Conservation (phyloP, 768 basidiomycete genomes). For the Lactarius indigo region DNA sequence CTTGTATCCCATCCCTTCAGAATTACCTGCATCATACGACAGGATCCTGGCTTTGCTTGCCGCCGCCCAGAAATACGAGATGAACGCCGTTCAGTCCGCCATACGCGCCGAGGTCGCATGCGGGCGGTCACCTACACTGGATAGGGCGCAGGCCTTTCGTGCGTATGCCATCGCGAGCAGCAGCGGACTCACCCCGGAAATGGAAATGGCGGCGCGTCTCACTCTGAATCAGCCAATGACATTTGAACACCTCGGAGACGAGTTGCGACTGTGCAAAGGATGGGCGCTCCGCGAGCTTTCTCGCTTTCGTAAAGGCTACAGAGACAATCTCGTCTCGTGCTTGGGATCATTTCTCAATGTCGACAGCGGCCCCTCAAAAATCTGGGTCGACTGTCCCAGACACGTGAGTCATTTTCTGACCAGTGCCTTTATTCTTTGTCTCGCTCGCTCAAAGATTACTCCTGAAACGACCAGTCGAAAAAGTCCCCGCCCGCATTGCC, state of each 20-base stretch:
- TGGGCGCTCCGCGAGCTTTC: slow-evolving; percentile 1
- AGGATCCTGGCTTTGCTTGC: slow-evolving; percentile 15
- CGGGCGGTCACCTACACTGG: not conserved
- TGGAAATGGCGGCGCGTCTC: not conserved
- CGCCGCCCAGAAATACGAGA: slow-evolving; percentile 29
- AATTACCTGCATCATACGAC: slow-evolving; percentile 2
- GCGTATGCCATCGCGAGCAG: slow-evolving; percentile 22
- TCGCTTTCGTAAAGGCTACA: not conserved
- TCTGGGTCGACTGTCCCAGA: slow-evolving; percentile 1
- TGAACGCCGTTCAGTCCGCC: slow-evolving; percentile 15
- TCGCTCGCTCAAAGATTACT: not conserved
- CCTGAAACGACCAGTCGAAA: not conserved
- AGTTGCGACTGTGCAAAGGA: not conserved
- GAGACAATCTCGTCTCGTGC: slow-evolving; percentile 2
- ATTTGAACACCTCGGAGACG: not conserved
- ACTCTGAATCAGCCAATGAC: slow-evolving; percentile 14
- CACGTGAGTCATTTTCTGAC: not conserved
- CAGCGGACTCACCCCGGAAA: not conserved
- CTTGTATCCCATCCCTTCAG: slow-evolving; percentile 7
- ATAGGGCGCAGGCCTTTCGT: slow-evolving; percentile 12
- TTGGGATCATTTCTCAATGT: not conserved
- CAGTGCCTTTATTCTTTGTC: not conserved
- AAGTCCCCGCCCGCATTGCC: not conserved
- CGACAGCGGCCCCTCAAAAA: slow-evolving; percentile 2
- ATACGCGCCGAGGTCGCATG: not conserved